Evolutionary conservation across 1,284 basidiomycete species (phyloP).

Genomic region (Trichosporon ovoides): DNA sequence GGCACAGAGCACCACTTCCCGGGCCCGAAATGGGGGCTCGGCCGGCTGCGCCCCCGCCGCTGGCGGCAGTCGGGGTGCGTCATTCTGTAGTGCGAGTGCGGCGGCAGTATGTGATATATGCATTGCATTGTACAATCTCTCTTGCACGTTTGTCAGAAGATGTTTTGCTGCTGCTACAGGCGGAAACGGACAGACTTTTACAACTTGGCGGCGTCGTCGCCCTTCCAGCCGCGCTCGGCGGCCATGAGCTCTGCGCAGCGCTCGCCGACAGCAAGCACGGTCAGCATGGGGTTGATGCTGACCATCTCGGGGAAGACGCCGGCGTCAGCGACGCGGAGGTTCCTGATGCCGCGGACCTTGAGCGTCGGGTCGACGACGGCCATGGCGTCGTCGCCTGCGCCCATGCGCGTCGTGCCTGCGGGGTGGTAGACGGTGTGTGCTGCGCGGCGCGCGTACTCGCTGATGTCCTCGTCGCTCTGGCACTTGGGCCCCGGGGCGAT

Average conservation of each 20-base stretch:
- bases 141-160: too few relatives aligned
- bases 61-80: not conserved
- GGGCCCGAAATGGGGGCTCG: not conserved
- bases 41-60: not conserved
- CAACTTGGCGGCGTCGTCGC: conserved; percentile 14
- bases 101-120: too few relatives aligned
- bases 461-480: conserved; percentile 18
- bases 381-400: conserved; percentile 1
- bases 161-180: not conserved
- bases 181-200: too few relatives aligned
- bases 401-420: conserved; percentile 21
- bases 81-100: too few relatives aligned
- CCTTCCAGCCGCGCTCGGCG: conserved; percentile 17
- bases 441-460: conserved; percentile 21
- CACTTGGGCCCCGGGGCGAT: conserved; percentile 12
- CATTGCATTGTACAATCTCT: too few relatives aligned
- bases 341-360: conserved; percentile 18
- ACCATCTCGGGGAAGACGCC: conserved; percentile 24
- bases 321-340: conserved; percentile 20
- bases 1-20: not conserved
- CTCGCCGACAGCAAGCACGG: conserved; percentile 20
- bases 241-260: conserved; percentile 19
- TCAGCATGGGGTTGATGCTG: conserved; percentile 22
- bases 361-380: conserved; percentile 18
- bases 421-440: conserved; percentile 25